These are phyloP conservation scores for Cladosporium sp. DNA, from an alignment of 2,329 filamentous ascomycete species.

Conservation along the genomic window DNA sequence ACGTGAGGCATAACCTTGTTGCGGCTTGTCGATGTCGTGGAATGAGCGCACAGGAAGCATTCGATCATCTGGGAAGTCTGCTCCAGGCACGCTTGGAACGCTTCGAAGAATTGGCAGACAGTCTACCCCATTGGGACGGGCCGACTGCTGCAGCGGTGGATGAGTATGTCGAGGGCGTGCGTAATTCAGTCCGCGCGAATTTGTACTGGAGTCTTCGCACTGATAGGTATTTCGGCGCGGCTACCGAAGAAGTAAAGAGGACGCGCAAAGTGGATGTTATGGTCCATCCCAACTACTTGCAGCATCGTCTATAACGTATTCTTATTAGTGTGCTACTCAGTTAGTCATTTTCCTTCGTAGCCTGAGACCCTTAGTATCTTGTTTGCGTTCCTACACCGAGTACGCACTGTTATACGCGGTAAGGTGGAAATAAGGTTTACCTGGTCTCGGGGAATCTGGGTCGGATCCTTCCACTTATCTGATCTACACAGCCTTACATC, in stretches of 20 bases:
- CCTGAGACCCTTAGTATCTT: no score
- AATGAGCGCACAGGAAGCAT: conserved; percentile 10
- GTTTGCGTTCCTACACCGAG: no score
- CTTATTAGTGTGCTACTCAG: no score
- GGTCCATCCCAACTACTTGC: neutral
- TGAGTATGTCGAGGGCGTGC: conserved; percentile 1
- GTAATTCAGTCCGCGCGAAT: neutral
- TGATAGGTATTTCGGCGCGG: conserved; percentile 8
- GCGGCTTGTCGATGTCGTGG: conserved; percentile 10
- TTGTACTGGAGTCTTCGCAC: conserved; percentile 8
- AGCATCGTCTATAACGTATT: no score
- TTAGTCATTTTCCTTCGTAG: no score
- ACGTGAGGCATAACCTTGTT: conserved; percentile 14
- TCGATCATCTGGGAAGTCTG: conserved; percentile 1
- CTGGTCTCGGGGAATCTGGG: neutral
- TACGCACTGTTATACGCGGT: no score
- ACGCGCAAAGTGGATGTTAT: neutral
- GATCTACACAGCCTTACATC: neutral
- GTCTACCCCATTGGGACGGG: neutral
- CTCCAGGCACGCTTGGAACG: neutral
- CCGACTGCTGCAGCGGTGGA: neutral
- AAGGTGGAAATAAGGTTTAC: no score
- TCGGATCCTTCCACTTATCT: neutral
- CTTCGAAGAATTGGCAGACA: neutral
- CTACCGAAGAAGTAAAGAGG: neutral